Percentiles rank a stretch among this genome's conserved stretches.
phyloP scores from a whole-genome alignment of 1,284 basidiomycete genomes.

The Athelia psychrophila region DNA sequence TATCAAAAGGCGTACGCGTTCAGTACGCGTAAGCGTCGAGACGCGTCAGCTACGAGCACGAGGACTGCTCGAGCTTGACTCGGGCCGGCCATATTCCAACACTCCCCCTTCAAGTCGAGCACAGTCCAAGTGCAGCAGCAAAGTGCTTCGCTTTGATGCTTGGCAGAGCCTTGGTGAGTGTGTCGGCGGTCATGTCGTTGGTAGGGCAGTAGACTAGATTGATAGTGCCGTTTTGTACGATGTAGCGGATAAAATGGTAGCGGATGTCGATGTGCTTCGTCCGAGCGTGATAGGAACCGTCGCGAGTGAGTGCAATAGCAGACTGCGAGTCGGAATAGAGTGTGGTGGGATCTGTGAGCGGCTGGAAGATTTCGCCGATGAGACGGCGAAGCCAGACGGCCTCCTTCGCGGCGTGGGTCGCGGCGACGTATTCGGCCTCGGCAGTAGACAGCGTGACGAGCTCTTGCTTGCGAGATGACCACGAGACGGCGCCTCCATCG shows the following conservation, averaged over 20 bases:
- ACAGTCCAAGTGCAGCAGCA: slow-evolving; percentile 17
- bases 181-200: not conserved
- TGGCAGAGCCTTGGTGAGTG: not conserved
- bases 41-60: too few relatives aligned
- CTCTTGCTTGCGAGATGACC: slow-evolving; percentile 27
- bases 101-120: slow-evolving; percentile 22
- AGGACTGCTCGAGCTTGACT: too few relatives aligned
- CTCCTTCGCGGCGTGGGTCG: slow-evolving; percentile 23
- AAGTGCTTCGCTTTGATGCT: slow-evolving; percentile 21
- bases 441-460: slow-evolving; percentile 30
- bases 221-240: not conserved
- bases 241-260: slow-evolving; percentile 35
- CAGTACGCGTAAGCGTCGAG: too few relatives aligned
- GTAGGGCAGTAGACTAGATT: not conserved
- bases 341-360: slow-evolving; percentile 12
- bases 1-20: too few relatives aligned
- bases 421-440: slow-evolving; percentile 37
- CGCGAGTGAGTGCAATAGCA: slow-evolving; percentile 30
- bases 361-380: slow-evolving; percentile 22
- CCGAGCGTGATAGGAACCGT: slow-evolving; percentile 24
- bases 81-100: not conserved
- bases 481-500: slow-evolving; percentile 25
- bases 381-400: slow-evolving; percentile 29
- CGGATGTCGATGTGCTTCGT: slow-evolving; percentile 42
- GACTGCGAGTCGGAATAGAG: slow-evolving; percentile 35